Percentiles rank a stretch among this genome's conserved stretches.
phyloP scores from a whole-genome alignment of 228 moss, liverwort and hornwort genomes.

The Sphagnum fallax region DNA sequence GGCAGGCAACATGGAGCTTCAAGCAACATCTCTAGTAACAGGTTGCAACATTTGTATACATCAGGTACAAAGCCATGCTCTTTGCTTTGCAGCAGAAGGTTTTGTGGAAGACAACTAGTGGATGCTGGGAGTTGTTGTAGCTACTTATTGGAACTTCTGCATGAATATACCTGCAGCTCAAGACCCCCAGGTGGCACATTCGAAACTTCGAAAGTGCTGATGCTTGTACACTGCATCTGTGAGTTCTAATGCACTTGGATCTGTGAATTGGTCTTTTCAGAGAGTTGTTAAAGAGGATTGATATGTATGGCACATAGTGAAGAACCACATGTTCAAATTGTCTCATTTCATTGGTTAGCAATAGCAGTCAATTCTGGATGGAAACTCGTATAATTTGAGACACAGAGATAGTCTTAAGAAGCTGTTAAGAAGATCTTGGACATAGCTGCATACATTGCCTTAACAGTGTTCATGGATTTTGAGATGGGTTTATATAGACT shows the following conservation, averaged over 20 bases:
- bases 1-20: slow-evolving; percentile 98
- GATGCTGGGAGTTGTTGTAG: background rate
- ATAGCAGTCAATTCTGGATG: background rate
- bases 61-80: slow-evolving; percentile 34
- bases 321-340: background rate
- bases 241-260: slow-evolving; percentile 15
- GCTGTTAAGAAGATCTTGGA: background rate
- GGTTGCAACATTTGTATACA: slow-evolving; percentile 97
- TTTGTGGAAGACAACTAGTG: background rate
- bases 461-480: background rate
- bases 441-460: background rate
- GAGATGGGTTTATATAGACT: background rate
- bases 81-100: background rate
- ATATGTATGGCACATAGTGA: background rate
- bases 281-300: background rate
- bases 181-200: slow-evolving; percentile 96
- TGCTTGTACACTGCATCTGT: slow-evolving; percentile 74
- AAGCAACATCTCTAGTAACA: slow-evolving; percentile 82
- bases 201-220: slow-evolving; percentile 71
- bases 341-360: background rate
- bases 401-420: no score
- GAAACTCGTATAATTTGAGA: no score
- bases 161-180: slow-evolving; percentile 36
- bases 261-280: background rate
- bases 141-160: background rate